Evolutionary conservation across 176 grass and related monocot species (phyloP).

Genomic region (Thalia dealbata): DNA sequence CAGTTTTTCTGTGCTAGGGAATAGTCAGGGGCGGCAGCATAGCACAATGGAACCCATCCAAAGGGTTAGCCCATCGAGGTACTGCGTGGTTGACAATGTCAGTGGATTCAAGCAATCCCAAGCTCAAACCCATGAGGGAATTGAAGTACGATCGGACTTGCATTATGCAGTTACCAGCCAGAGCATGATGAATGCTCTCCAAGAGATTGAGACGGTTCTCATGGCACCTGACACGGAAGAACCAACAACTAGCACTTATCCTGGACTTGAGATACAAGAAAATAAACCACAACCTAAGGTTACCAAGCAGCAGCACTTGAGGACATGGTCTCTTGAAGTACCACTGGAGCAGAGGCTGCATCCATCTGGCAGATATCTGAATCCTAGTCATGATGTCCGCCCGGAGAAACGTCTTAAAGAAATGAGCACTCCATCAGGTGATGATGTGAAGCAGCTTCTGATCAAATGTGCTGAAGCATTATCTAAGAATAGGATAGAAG

Average conservation of each 20-base stretch:
- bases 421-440: slow-evolving; percentile 42
- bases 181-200: slow-evolving; percentile 72
- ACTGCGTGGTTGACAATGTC: slow-evolving; percentile 53
- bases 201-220: slow-evolving; percentile 84
- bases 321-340: slow-evolving; percentile 53
- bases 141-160: slow-evolving; percentile 34
- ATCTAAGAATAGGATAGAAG: slow-evolving; percentile 46
- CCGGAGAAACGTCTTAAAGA: slow-evolving; percentile 54
- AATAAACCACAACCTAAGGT: slow-evolving; percentile 33
- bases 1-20: slow-evolving; percentile 45
- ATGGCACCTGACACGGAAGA: slow-evolving; percentile 80
- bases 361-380: slow-evolving; percentile 28
- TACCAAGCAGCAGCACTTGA: slow-evolving; percentile 41
- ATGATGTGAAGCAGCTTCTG: slow-evolving; percentile 54
- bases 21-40: slow-evolving; percentile 41
- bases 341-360: slow-evolving; percentile 9
- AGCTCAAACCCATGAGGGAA: slow-evolving; percentile 24
- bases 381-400: slow-evolving; percentile 42
- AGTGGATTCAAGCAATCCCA: slow-evolving; percentile 43
- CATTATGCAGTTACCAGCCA: slow-evolving; percentile 44
- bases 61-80: slow-evolving; percentile 25
- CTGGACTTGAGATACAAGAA: slow-evolving; percentile 39
- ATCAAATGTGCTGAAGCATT: slow-evolving; percentile 67
- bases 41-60: slow-evolving; percentile 62
- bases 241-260: slow-evolving; percentile 33